phyloP scores from a whole-genome alignment of 495 filamentous ascomycete genomes.

The Penicillium pancosmium region DNA sequence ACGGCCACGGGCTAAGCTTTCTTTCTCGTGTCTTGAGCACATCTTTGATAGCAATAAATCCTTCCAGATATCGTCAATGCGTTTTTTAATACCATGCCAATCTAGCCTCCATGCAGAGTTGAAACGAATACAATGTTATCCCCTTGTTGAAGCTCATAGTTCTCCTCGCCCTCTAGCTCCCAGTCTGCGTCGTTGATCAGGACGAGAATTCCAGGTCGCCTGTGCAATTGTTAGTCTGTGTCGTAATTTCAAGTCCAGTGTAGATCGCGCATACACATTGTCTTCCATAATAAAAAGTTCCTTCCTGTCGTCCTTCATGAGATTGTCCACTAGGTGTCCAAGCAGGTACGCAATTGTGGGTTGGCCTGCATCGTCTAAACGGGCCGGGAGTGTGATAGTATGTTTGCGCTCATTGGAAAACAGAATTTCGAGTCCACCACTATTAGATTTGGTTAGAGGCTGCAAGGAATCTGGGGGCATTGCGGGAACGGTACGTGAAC shows the following conservation, averaged over 20 bases:
- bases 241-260: neutral
- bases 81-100: slow-evolving; percentile 2
- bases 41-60: slow-evolving; percentile 9
- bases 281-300: slow-evolving; percentile 89
- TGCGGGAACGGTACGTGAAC: slow-evolving; percentile 62
- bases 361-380: slow-evolving; percentile 55
- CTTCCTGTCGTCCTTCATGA: slow-evolving; percentile 83
- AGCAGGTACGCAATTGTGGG: slow-evolving; percentile 79
- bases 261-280: slow-evolving; percentile 68
- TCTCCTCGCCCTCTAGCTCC: slow-evolving; percentile 94
- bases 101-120: slow-evolving; percentile 90
- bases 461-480: neutral
- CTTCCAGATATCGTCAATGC: neutral
- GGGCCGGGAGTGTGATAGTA: slow-evolving; percentile 66
- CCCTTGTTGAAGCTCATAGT: slow-evolving; percentile 75
- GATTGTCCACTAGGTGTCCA: slow-evolving; percentile 73
- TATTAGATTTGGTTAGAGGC: slow-evolving; percentile 37
- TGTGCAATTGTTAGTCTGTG: slow-evolving; percentile 32
- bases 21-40: neutral
- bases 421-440: slow-evolving; percentile 93
- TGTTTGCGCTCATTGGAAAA: slow-evolving; percentile 82
- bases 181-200: slow-evolving; percentile 98
- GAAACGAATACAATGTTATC: slow-evolving; percentile 97
- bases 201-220: slow-evolving; percentile 94
- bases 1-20: neutral